phyloP scores from a whole-genome alignment of 2,329 filamentous ascomycete species.

The Fusarium tanahbumbuense region DNA sequence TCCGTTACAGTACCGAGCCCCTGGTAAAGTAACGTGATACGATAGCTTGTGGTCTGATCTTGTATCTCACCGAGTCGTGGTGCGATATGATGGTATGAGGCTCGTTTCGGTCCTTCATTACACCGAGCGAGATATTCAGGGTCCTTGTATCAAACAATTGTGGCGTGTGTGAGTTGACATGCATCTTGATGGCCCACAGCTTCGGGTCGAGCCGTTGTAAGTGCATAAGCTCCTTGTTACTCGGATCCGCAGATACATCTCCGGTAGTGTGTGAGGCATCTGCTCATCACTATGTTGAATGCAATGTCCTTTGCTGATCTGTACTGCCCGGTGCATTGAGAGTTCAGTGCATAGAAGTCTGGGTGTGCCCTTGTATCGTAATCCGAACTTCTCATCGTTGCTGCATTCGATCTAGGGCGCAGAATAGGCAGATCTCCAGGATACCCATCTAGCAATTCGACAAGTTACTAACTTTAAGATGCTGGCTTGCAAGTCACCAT shows the following conservation, averaged over 20 bases:
- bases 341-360: neutral
- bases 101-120: neutral
- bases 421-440: neutral
- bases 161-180: neutral
- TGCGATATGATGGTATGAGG: neutral
- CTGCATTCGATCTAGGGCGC: neutral
- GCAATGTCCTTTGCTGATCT: too few relatives aligned
- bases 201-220: constrained; percentile 10
- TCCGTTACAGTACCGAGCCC: neutral
- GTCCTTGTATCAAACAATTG: neutral
- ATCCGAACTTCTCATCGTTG: constrained; percentile 21
- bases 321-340: neutral
- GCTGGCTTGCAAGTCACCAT: neutral
- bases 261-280: neutral
- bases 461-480: too few relatives aligned
- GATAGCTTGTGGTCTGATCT: constrained; percentile 17
- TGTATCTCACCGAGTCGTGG: constrained; percentile 6
- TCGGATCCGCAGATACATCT: neutral
- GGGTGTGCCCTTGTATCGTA: neutral
- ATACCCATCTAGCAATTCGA: neutral
- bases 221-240: neutral
- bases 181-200: neutral
- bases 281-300: too few relatives aligned
- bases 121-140: neutral
- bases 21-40: neutral